phyloP scores from a whole-genome alignment of 2,329 filamentous ascomycete genomes.

The Ascochyta clinopodiicola region DNA sequence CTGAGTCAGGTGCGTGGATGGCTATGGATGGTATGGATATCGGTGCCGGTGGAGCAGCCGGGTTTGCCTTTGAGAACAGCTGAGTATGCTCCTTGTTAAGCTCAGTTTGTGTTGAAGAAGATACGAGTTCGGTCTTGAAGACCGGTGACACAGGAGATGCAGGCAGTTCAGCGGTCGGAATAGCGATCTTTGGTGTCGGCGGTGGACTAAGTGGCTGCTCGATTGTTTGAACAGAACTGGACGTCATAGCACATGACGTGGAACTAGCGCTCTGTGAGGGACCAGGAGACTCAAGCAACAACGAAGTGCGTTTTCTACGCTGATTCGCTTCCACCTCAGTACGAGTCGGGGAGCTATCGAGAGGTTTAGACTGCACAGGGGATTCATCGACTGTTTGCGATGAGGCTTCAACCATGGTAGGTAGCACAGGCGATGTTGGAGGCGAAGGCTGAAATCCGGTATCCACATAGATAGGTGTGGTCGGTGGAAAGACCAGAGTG shows the following conservation, averaged over 20 bases:
- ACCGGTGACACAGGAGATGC: conserved; percentile 48
- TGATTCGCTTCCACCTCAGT: conserved; percentile 74
- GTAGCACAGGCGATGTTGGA: conserved; percentile 72
- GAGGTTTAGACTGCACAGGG: conserved; percentile 29
- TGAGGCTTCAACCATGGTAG: conserved; percentile 30
- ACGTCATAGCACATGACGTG: conserved; percentile 62
- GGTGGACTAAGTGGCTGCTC: conserved; percentile 70
- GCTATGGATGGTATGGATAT: conserved; percentile 81
- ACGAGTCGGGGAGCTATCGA: conserved; percentile 25
- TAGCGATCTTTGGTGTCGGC: conserved; percentile 63
- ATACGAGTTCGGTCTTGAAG: conserved; percentile 55
- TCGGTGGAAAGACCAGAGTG: conserved; percentile 42
- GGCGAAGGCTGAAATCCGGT: conserved; percentile 84
- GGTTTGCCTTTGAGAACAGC: conserved; percentile 20
- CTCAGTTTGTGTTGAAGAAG: conserved; percentile 68
- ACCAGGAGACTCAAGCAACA: conserved; percentile 32
- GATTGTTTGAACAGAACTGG: conserved; percentile 67
- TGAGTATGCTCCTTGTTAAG: conserved; percentile 41
- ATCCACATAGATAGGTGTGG: conserved; percentile 68
- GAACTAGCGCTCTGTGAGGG: conserved; percentile 21
- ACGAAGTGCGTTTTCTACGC: conserved; percentile 69
- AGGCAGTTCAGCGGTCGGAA: conserved; percentile 42
- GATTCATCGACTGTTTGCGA: conserved; percentile 34
- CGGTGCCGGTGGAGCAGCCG: conserved; percentile 46
- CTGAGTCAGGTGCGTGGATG: conserved; percentile 85